These are phyloP conservation scores for Vigna mungo DNA, from an alignment of 306 rosid species.

Conservation along the genomic window DNA sequence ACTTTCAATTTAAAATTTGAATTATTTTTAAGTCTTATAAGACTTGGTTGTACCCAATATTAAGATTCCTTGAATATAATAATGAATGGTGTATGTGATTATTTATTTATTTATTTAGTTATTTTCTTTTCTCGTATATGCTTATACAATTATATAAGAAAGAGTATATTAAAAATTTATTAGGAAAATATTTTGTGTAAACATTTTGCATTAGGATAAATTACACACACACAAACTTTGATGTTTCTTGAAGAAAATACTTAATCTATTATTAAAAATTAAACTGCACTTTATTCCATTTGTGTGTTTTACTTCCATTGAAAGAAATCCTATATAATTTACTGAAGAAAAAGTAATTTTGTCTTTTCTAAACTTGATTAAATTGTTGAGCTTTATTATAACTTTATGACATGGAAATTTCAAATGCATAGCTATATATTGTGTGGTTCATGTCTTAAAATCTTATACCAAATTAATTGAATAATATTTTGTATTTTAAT, in stretches of 20 bases:
- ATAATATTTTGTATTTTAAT: background rate
- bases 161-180: no score
- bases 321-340: background rate
- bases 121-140: no score
- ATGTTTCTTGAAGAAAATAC: constrained; percentile 14
- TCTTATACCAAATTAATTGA: background rate
- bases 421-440: background rate
- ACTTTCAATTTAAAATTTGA: background rate
- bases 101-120: background rate
- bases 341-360: background rate
- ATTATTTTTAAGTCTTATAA: background rate
- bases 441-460: background rate
- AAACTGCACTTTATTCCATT: background rate
- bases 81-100: background rate
- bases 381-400: background rate
- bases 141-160: background rate
- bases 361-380: background rate
- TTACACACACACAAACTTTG: background rate
- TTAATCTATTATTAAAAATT: background rate
- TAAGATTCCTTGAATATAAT: background rate
- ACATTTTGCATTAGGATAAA: background rate
- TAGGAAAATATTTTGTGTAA: background rate
- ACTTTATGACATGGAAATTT: background rate
- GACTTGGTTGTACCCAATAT: background rate
- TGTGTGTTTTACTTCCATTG: background rate